These are phyloP conservation scores for Cytidiella melzeri DNA, from an alignment of 768 basidiomycete genomes.

Conservation along the genomic window DNA sequence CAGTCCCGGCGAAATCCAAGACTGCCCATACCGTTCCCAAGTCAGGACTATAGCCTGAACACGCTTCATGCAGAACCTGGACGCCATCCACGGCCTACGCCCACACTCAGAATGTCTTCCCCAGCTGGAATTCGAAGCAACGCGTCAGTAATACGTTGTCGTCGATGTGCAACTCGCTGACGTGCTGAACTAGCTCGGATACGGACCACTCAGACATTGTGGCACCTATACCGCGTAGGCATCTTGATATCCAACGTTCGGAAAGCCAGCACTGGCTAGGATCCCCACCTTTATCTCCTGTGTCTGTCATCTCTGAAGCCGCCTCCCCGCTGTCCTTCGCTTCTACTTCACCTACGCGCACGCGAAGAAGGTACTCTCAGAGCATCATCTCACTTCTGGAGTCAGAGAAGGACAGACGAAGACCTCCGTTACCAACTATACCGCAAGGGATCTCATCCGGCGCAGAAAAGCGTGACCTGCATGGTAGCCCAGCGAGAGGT, in stretches of 20 bases:
- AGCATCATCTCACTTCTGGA: slow-evolving; percentile 43
- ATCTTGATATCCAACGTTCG: slow-evolving; percentile 49
- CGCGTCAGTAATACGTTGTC: slow-evolving; percentile 11
- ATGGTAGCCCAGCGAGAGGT: slow-evolving; percentile 43
- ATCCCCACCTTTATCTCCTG: slow-evolving; percentile 38
- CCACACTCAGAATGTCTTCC: not conserved
- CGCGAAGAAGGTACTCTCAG: slow-evolving; percentile 15
- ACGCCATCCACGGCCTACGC: not conserved
- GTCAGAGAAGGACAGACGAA: slow-evolving; percentile 20
- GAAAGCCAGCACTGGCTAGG: slow-evolving; percentile 60
- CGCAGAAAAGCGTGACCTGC: slow-evolving; percentile 15
- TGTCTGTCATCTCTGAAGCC: slow-evolving; percentile 36
- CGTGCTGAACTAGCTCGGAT: slow-evolving; percentile 19
- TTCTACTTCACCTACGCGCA: slow-evolving; percentile 22
- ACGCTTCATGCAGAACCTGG: not conserved
- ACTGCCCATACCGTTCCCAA: not conserved
- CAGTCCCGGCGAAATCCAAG: not conserved
- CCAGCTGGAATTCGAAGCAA: slow-evolving; percentile 16
- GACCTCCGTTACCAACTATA: not conserved
- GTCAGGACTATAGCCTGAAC: not conserved
- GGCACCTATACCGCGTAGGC: slow-evolving; percentile 61
- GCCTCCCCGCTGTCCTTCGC: slow-evolving; percentile 37
- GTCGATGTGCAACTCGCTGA: not conserved
- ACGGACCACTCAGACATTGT: slow-evolving; percentile 41
- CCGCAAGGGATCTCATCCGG: slow-evolving; percentile 6